Evolutionary conservation across 78 protist species (phyloP).

Genomic region (Dictyostelium firmibasis): DNA sequence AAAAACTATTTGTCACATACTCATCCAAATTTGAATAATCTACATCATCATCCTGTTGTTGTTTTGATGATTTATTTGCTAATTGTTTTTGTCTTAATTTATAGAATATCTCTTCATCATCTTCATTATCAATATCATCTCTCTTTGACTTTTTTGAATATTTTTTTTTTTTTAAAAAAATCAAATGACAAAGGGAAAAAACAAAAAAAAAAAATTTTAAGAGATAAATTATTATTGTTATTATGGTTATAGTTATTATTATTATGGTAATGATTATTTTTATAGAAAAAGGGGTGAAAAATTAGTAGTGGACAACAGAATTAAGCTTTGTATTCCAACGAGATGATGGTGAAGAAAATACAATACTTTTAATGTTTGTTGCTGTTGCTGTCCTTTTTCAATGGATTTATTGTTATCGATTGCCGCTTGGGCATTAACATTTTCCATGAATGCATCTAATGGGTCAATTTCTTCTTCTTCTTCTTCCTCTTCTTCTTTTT

Average conservation of each 20-base stretch:
- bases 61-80: not conserved
- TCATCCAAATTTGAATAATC: constrained; percentile 20
- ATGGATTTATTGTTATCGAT: not conserved
- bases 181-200: not conserved
- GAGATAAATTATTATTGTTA: not conserved
- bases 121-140: constrained; percentile 71
- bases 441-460: constrained; percentile 75
- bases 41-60: constrained; percentile 13
- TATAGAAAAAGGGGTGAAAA: not conserved
- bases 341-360: not conserved
- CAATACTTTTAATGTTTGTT: not conserved
- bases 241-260: not conserved
- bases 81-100: constrained; percentile 29
- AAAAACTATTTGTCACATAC: not conserved
- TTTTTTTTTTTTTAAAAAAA: not conserved
- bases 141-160: constrained; percentile 12
- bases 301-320: not conserved
- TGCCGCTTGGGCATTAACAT: not conserved
- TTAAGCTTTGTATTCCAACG: not conserved
- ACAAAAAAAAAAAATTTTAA: not conserved
- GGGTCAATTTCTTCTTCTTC: constrained; percentile 78
- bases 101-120: constrained; percentile 56
- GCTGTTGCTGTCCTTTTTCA: not conserved
- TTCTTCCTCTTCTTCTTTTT: constrained; percentile 63
- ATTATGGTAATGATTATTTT: not conserved